Evolutionary conservation across 1,284 basidiomycete genomes (phyloP).

Genomic region (Ganoderma multipileum): DNA sequence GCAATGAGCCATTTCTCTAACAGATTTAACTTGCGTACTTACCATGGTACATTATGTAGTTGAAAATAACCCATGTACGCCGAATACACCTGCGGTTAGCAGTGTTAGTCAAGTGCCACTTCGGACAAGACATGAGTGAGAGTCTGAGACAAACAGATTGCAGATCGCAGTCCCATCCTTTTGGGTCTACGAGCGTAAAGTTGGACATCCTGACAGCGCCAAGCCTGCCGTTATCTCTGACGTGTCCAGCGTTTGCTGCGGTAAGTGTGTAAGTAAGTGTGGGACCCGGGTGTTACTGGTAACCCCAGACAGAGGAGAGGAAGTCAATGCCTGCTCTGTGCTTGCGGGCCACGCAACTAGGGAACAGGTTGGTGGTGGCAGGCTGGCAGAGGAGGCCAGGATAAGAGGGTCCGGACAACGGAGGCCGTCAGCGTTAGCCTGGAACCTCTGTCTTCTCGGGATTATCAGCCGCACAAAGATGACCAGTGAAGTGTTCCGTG

Average conservation of each 20-base stretch:
- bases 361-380: not conserved
- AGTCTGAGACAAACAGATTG: constrained; percentile 65
- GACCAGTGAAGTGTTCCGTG: constrained; percentile 1
- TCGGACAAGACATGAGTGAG: not conserved
- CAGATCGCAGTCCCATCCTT: constrained; percentile 84
- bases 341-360: no score
- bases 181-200: constrained; percentile 77
- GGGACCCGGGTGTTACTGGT: not conserved
- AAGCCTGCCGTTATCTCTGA: constrained; percentile 19
- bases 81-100: constrained; percentile 68
- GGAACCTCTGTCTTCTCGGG: constrained; percentile 6
- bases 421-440: constrained; percentile 9
- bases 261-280: not conserved
- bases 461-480: constrained; percentile 17
- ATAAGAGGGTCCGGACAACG: not conserved
- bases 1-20: constrained; percentile 29
- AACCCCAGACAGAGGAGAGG: not conserved
- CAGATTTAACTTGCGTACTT: not conserved
- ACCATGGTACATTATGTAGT: constrained; percentile 77
- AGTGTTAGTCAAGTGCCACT: not conserved
- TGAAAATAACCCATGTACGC: constrained; percentile 88
- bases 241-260: constrained; percentile 4
- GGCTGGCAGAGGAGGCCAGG: not conserved
- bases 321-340: not conserved
- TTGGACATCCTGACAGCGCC: constrained; percentile 56